Conservation (phyloP, 1,284 basidiomycete genomes). For the Phlebopus sp. region DNA sequence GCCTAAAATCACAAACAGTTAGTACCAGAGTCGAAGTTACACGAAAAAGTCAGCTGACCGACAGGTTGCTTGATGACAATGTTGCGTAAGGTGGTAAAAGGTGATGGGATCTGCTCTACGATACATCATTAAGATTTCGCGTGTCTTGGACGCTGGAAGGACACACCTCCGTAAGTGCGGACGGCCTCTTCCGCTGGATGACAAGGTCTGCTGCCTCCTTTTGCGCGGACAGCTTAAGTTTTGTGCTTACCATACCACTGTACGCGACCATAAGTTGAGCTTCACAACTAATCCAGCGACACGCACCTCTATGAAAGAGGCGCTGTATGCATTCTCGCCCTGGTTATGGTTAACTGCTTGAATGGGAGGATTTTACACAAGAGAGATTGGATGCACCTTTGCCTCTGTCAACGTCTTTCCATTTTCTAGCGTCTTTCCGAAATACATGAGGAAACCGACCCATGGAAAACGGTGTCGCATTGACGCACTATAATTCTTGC, state of each 20-base stretch:
- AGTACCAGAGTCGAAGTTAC: not conserved
- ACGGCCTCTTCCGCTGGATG: conserved; percentile 81
- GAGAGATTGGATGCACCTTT: conserved; percentile 44
- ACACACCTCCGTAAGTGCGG: conserved; percentile 74
- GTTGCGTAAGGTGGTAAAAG: conserved; percentile 73
- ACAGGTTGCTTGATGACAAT: conserved; percentile 94
- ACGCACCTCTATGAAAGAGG: conserved; percentile 79
- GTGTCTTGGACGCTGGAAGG: not conserved
- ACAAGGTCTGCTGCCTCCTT: conserved; percentile 1
- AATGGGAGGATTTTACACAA: not conserved
- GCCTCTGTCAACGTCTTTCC: conserved; percentile 85
- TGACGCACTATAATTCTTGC: conserved; percentile 70
- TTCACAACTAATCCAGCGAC: not conserved
- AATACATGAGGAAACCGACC: conserved; percentile 11
- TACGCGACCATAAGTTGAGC: not conserved
- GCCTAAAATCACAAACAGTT: conserved; percentile 34
- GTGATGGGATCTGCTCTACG: conserved; percentile 79
- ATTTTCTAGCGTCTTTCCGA: conserved; percentile 80
- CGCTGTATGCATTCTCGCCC: conserved; percentile 79
- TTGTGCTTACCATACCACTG: conserved; percentile 72
- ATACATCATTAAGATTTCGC: not conserved
- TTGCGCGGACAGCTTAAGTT: not conserved
- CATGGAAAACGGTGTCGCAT: conserved; percentile 11
- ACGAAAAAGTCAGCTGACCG: conserved; percentile 47
- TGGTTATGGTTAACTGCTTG: conserved; percentile 26